Conservation (phyloP, 2,329 filamentous ascomycete species). For the Trichothecium sympodiale region DNA sequence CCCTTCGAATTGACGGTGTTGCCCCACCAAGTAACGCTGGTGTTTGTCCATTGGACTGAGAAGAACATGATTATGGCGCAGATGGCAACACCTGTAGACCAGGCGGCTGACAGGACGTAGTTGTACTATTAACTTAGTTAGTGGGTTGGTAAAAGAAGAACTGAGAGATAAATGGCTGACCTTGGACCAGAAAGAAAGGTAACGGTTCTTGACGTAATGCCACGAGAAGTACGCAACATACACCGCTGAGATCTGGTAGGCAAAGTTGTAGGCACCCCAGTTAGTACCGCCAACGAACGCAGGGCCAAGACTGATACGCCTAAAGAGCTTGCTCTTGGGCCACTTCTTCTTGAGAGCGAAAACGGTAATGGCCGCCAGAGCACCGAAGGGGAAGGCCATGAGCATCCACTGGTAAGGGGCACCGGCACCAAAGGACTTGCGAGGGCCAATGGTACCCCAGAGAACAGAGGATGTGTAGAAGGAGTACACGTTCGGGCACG, state of each 20-base stretch:
- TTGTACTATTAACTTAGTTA: constrained; percentile 20
- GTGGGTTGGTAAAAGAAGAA: too few species aligned
- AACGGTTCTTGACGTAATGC: constrained; percentile 12
- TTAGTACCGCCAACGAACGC: constrained; percentile 20
- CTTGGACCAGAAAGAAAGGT: constrained; percentile 31
- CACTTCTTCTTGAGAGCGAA: constrained; percentile 21
- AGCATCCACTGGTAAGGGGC: constrained; percentile 23
- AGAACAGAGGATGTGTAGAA: constrained; percentile 26
- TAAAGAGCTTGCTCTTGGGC: constrained; percentile 19
- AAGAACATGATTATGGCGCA: constrained; percentile 32
- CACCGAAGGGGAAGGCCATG: constrained; percentile 32
- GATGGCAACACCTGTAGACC: constrained; percentile 30
- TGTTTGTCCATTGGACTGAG: constrained; percentile 18
- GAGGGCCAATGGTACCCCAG: constrained; percentile 41
- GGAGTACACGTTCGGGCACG: constrained; percentile 35
- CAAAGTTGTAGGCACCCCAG: constrained; percentile 5
- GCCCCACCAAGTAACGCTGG: constrained; percentile 30
- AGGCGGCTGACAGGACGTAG: constrained; percentile 29
- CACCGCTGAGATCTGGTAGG: constrained; percentile 6
- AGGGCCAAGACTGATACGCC: constrained; percentile 25
- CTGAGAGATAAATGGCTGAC: too few species aligned
- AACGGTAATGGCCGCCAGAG: constrained; percentile 23
- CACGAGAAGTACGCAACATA: constrained; percentile 11
- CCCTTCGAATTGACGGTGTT: constrained; percentile 17
- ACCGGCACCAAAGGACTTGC: constrained; percentile 25